Conservation (phyloP, 2,329 filamentous ascomycete species). For the Aspergillus pseudoterreus region DNA sequence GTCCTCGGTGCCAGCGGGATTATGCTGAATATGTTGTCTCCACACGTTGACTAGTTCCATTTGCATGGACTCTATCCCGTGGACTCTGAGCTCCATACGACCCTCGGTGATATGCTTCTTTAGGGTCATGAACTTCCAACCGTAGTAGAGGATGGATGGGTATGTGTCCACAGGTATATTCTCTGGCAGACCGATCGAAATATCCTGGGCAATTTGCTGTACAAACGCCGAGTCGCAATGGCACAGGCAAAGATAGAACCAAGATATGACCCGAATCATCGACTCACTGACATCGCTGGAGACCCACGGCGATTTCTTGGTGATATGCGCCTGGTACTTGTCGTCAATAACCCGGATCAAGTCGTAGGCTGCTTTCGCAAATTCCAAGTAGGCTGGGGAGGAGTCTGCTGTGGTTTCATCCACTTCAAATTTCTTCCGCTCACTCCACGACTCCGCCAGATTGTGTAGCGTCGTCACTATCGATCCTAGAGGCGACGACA, state of each 20-base stretch:
- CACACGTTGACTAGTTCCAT: conserved; percentile 65
- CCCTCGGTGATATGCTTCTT: conserved; percentile 74
- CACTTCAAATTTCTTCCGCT: conserved; percentile 20
- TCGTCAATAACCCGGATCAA: conserved; percentile 31
- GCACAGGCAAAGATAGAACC: conserved; percentile 29
- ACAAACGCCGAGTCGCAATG: conserved; percentile 28
- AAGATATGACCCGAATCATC: conserved; percentile 32
- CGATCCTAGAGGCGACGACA: conserved; percentile 20
- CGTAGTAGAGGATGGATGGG: conserved; percentile 39
- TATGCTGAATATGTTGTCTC: conserved; percentile 51
- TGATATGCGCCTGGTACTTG: conserved; percentile 36
- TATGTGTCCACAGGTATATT: conserved; percentile 23
- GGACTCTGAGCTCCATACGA: conserved; percentile 85
- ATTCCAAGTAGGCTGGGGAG: conserved; percentile 10
- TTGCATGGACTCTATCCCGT: conserved; percentile 73
- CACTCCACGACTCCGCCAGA: conserved; percentile 28
- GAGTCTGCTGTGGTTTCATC: conserved; percentile 20
- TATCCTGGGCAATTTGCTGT: conserved; percentile 31
- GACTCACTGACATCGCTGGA: conserved; percentile 39
- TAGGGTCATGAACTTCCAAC: conserved; percentile 67
- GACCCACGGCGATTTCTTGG: conserved; percentile 41
- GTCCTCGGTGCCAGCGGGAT: conserved; percentile 41
- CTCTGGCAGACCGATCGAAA: conserved; percentile 34
- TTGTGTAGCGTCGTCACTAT: conserved; percentile 23
- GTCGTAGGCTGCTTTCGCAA: conserved; percentile 23